These are phyloP conservation scores for Leucocoprinus sp. DNA, from an alignment of 768 basidiomycete species.

Conservation along the genomic window DNA sequence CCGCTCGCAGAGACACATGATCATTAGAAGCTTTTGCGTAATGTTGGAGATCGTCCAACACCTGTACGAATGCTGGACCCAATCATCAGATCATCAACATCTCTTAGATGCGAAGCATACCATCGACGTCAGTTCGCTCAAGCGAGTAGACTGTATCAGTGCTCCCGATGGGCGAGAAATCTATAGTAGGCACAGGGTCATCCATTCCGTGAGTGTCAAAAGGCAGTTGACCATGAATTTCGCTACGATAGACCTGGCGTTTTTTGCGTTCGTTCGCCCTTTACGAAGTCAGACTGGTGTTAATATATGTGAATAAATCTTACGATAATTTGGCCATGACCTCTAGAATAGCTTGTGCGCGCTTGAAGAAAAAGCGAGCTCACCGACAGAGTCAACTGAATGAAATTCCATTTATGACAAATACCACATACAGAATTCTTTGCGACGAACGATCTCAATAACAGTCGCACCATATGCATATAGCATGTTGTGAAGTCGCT, in stretches of 20 bases:
- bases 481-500: conserved; percentile 80
- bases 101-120: conserved; percentile 31
- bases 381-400: conserved; percentile 3
- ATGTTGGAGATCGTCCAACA: conserved; percentile 60
- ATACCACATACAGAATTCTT: conserved; percentile 67
- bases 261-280: conserved; percentile 76
- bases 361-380: conserved; percentile 77
- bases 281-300: too few species aligned
- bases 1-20: conserved; percentile 39
- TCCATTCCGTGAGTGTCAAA: conserved; percentile 81
- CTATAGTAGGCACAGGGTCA: conserved; percentile 68
- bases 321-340: conserved; percentile 85
- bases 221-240: conserved; percentile 80
- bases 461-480: conserved; percentile 91
- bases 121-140: conserved; percentile 64
- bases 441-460: conserved; percentile 83
- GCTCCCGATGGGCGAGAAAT: conserved; percentile 66
- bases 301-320: too few species aligned
- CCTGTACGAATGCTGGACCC: conserved; percentile 44
- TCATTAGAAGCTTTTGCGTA: conserved; percentile 41
- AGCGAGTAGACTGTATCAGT: conserved; percentile 58
- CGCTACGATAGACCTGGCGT: conserved; percentile 76
- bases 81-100: conserved; percentile 5
- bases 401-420: not conserved
- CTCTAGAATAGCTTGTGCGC: conserved; percentile 75